A percentile compares a stretch with the other conserved stretches of the same genome.
These are phyloP conservation scores for Moricandia moricandioides DNA, from an alignment of 345 rosid species.

Conservation along the genomic window DNA sequence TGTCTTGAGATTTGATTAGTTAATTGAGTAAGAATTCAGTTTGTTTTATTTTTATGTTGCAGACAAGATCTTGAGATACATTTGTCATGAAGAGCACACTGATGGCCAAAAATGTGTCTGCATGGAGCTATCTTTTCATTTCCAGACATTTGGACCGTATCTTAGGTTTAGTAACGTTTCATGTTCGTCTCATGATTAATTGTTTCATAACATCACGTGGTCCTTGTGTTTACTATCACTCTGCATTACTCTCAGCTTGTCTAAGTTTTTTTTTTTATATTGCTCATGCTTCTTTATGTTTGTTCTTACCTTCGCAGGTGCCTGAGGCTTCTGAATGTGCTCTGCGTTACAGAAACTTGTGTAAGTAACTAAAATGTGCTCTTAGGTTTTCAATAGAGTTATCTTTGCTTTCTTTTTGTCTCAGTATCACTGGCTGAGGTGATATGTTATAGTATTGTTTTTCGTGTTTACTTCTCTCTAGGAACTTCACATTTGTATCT, in stretches of 20 bases:
- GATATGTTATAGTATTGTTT: constrained; percentile 1
- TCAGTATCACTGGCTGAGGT: not conserved
- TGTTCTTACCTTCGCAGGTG: constrained; percentile 49
- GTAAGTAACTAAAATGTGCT: constrained; percentile 46
- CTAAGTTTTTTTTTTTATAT: not conserved
- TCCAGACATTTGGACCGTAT: constrained; percentile 54
- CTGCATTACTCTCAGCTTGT: not conserved
- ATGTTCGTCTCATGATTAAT: not conserved
- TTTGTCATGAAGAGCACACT: constrained; percentile 50
- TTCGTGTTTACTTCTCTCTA: constrained; percentile 2
- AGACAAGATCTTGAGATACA: constrained; percentile 50
- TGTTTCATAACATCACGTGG: not conserved
- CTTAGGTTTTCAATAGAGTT: not conserved
- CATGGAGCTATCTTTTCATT: constrained; percentile 62
- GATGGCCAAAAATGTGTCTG: constrained; percentile 34
- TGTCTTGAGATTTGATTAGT: not conserved
- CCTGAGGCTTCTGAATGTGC: constrained; percentile 77
- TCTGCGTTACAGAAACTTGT: constrained; percentile 65
- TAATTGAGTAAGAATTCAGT: not conserved
- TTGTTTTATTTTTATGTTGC: constrained; percentile 27
- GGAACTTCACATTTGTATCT: constrained; percentile 1
- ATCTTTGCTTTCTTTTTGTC: not conserved
- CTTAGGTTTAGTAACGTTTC: constrained; percentile 45
- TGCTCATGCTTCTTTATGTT: not conserved
- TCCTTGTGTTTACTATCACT: not conserved